These are phyloP conservation scores for Thelonectria olida DNA, from an alignment of 2,329 filamentous ascomycete genomes.

Conservation along the genomic window DNA sequence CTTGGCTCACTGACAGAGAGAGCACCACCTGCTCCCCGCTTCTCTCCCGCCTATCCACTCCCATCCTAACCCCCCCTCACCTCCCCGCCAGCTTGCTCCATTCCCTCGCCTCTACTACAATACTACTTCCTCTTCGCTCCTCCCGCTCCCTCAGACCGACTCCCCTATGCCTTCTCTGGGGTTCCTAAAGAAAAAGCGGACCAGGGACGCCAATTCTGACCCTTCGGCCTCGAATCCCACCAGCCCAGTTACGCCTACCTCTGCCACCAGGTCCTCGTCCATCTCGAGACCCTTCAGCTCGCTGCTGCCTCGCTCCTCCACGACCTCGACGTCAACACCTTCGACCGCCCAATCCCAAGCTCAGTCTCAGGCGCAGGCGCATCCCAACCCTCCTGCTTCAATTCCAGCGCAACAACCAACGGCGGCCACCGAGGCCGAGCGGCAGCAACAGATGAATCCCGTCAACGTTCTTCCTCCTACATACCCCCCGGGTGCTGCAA, in stretches of 20 bases:
- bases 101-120: slow-evolving; percentile 7
- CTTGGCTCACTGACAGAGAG: neutral
- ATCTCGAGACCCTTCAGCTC: slow-evolving; percentile 57
- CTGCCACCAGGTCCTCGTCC: slow-evolving; percentile 56
- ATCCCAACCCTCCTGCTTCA: slow-evolving; percentile 25
- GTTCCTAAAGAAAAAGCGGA: slow-evolving; percentile 98
- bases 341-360: slow-evolving; percentile 26
- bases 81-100: slow-evolving; percentile 20
- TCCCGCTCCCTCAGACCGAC: slow-evolving; percentile 16
- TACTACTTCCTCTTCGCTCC: slow-evolving; percentile 2
- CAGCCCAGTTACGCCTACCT: slow-evolving; percentile 69
- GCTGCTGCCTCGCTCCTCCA: slow-evolving; percentile 46
- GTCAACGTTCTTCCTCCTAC: slow-evolving; percentile 40
- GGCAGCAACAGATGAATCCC: slow-evolving; percentile 41
- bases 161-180: slow-evolving; percentile 88
- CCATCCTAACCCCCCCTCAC: slow-evolving; percentile 21
- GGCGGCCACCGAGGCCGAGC: slow-evolving; percentile 34
- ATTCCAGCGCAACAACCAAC: slow-evolving; percentile 30
- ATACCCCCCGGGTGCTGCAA: slow-evolving; percentile 40
- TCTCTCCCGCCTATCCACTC: slow-evolving; percentile 24
- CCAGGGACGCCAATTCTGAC: slow-evolving; percentile 85
- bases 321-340: slow-evolving; percentile 38
- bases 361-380: slow-evolving; percentile 40
- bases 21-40: slow-evolving; percentile 8
- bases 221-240: slow-evolving; percentile 72